These are phyloP conservation scores for Glarea lozoyensis DNA, from an alignment of 495 filamentous ascomycete species.

Conservation along the genomic window DNA sequence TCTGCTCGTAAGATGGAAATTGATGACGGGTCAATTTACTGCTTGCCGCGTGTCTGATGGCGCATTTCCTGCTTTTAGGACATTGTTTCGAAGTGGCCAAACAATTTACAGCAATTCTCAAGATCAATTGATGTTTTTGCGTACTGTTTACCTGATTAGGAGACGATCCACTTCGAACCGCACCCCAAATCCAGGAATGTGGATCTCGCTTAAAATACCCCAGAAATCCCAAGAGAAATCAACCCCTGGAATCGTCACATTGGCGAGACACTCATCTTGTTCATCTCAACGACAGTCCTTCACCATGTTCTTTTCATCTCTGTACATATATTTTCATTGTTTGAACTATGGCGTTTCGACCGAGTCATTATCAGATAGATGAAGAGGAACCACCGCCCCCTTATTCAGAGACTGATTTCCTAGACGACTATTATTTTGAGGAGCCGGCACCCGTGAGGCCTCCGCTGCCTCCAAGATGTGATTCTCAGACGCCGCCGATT, in stretches of 20 bases:
- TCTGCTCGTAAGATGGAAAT: too few species aligned
- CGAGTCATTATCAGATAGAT: background rate
- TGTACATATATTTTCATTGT: too few species aligned
- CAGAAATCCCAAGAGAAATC: background rate
- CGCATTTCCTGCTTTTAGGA: too few species aligned
- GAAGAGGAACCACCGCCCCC: constrained; percentile 1
- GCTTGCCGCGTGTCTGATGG: too few species aligned
- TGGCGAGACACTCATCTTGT: background rate
- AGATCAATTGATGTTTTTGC: background rate
- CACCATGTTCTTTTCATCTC: background rate
- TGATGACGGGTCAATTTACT: too few species aligned
- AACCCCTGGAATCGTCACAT: background rate
- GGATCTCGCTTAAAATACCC: background rate
- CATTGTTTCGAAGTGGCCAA: too few species aligned
- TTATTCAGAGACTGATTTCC: too few species aligned
- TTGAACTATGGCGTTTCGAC: background rate
- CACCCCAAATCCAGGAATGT: background rate
- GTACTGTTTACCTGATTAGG: background rate
- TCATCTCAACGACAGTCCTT: background rate
- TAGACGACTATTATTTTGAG: too few species aligned
- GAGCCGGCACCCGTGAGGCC: too few species aligned
- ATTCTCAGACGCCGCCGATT: too few species aligned
- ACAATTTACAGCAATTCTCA: too few species aligned
- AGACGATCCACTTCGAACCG: background rate
- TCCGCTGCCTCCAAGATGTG: too few species aligned